Base-by-base conservation (phyloP, 495 filamentous ascomycete genomes). In the Tricharina praecox region DNA sequence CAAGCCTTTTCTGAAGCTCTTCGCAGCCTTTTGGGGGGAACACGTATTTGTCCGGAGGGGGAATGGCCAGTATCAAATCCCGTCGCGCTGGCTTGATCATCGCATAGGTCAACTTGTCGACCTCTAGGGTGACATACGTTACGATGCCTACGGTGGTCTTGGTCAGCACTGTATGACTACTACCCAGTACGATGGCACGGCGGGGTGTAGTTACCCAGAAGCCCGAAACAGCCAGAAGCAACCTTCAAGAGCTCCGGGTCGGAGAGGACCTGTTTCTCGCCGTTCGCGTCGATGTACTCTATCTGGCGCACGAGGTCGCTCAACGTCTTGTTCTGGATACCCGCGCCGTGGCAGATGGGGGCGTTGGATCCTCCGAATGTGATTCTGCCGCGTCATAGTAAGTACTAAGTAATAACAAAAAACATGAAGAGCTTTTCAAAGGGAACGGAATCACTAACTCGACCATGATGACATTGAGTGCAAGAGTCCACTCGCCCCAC, bases 341-440 rank as follows among this genome's bases (percentile, higher is more conserved):
- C 69, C 5, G 66, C 68, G 11, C 71, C 71, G 32, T 74, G 71
- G 49, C 71, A 74, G 39, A 73, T 71, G 0, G 68, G 66, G 2
- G 56, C 66, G 37, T 72, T 74, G n/a, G 64, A 62, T 1, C 71
- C 71, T 1, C 68, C 70, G 23, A 67, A 53, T 0, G 71, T 74
- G 23, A 73, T 67, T 45, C 62, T 62, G 33, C 7, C n/a, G n/a
- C n/a, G n/a, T n/a, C n/a, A n/a, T n/a, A n/a, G n/a, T n/a, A n/a
- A n/a, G n/a, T n/a, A n/a, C n/a, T n/a, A n/a, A n/a, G n/a, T n/a
- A n/a, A n/a, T n/a, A n/a, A n/a, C n/a, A n/a, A n/a, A n/a, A n/a
- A n/a, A n/a, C n/a, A n/a, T n/a, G n/a, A n/a, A n/a, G n/a, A n/a
- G n/a, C n/a, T n/a, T n/a, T 32, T 32, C 13, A 13, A 13, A 32